These are phyloP conservation scores for Ceratobasidium theobromae DNA, from an alignment of 1,284 basidiomycete genomes.

Conservation along the genomic window DNA sequence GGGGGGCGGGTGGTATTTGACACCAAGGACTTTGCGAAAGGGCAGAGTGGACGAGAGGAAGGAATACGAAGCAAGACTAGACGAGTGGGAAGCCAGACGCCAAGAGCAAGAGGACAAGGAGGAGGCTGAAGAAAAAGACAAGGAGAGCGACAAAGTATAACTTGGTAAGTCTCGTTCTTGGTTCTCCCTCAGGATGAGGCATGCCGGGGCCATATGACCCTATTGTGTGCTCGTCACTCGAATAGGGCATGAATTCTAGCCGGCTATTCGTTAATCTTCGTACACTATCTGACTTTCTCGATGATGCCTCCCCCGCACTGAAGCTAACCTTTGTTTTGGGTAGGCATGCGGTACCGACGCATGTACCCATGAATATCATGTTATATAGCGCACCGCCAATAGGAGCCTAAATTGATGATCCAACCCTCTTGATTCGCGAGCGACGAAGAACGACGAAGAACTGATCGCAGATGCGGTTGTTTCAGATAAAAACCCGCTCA, in stretches of 20 bases:
- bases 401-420: too few species aligned
- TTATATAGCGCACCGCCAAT: too few species aligned
- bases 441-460: too few species aligned
- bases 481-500: too few species aligned
- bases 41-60: background rate
- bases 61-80: background rate
- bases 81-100: background rate
- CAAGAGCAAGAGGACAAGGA: background rate
- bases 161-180: background rate
- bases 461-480: too few species aligned
- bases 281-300: background rate
- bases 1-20: slow-evolving; percentile 3
- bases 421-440: too few species aligned
- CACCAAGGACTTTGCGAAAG: background rate
- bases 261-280: slow-evolving; percentile 21
- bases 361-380: too few species aligned
- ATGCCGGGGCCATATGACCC: slow-evolving; percentile 30
- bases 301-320: background rate
- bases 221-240: slow-evolving; percentile 7
- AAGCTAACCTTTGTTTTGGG: too few species aligned
- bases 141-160: background rate
- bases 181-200: slow-evolving; percentile 11
- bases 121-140: background rate
- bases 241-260: slow-evolving; percentile 19
- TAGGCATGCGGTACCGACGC: too few species aligned